Evolutionary conservation across 2,329 filamentous ascomycete genomes (phyloP), one percentile per base, ranked within the genome.

Genomic region (Sporothrix brunneoviolacea): DNA sequence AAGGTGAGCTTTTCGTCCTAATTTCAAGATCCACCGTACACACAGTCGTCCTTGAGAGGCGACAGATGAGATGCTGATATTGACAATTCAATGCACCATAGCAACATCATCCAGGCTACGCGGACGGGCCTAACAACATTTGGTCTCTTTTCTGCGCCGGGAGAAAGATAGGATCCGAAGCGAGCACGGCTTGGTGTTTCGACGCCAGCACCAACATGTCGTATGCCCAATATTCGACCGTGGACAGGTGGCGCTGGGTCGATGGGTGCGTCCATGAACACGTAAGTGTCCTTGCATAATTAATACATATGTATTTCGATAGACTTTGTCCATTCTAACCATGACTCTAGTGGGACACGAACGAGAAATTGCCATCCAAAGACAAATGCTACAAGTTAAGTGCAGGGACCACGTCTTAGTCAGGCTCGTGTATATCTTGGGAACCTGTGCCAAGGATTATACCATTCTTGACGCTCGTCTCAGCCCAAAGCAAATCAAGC

Each of bases 231-330:
- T 70, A 70, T 57, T 64, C 63, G 27, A 64, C 60, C 2, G 63
- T 60, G 3, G 67, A 70, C 53, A 52, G 66, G 44, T 70, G 67
- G 67, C 59, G 58, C n/a, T 70, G 67, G 67, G 59, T 70, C 30
- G 66, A 60, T 40, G 67, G 67, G 2, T 70, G 67, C 38, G 66
- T 70, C 35, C 66, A 70, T 41, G 67, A 69, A 55, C 67, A 69
- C 47, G 67, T 69, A 60, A 28, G 66, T 62, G 15, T 21, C 38
- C n/a, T 9, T n/a, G n/a, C n/a, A n/a, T n/a, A n/a, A n/a, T n/a
- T n/a, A n/a, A n/a, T n/a, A n/a, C n/a, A n/a, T n/a, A n/a, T n/a
- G n/a, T n/a, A n/a, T n/a, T n/a, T n/a, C n/a, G n/a, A n/a, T n/a
- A n/a, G n/a, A n/a, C n/a, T n/a, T n/a, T n/a, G n/a, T n/a, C 10